These are phyloP conservation scores for Pseudogymnoascus sp. DNA, from an alignment of 2,329 filamentous ascomycete genomes.

Conservation along the genomic window DNA sequence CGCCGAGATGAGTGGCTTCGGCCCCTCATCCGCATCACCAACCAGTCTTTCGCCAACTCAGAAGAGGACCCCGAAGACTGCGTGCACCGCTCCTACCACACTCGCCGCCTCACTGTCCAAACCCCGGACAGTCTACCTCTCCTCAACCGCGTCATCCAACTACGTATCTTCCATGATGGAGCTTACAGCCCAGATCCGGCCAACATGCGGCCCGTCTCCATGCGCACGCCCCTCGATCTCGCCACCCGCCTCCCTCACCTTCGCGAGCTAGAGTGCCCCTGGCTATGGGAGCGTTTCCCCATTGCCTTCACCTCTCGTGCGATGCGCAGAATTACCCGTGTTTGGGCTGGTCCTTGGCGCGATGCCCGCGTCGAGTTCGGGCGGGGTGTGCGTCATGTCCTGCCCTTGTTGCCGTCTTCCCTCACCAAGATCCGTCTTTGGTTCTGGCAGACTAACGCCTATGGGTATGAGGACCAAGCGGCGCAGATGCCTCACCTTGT, in stretches of 20 bases:
- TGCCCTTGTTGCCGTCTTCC: slow-evolving; percentile 11
- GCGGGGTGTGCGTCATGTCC: slow-evolving; percentile 12
- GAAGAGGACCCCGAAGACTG: background rate
- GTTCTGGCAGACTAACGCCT: slow-evolving; percentile 16
- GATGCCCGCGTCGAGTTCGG: slow-evolving; percentile 19
- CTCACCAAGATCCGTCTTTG: slow-evolving; percentile 17
- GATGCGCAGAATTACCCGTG: slow-evolving; percentile 13
- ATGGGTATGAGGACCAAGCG: slow-evolving; percentile 12
- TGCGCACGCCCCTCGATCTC: slow-evolving; percentile 15
- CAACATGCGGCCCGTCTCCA: slow-evolving; percentile 10
- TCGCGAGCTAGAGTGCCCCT: slow-evolving; percentile 18
- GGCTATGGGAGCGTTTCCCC: slow-evolving; percentile 19
- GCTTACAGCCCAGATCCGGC: background rate
- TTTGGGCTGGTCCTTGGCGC: slow-evolving; percentile 19
- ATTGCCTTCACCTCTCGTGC: slow-evolving; percentile 14
- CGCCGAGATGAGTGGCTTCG: slow-evolving; percentile 12
- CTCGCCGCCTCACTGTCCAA: background rate
- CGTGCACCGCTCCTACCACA: background rate
- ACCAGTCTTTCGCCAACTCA: background rate
- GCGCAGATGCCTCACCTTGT: slow-evolving; percentile 19
- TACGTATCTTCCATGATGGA: background rate
- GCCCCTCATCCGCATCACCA: slow-evolving; percentile 1
- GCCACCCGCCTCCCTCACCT: slow-evolving; percentile 15
- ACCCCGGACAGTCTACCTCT: slow-evolving; percentile 3
- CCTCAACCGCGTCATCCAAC: background rate